These are phyloP conservation scores for Cercospora sesami DNA, from an alignment of 2,329 filamentous ascomycete species.

Conservation along the genomic window DNA sequence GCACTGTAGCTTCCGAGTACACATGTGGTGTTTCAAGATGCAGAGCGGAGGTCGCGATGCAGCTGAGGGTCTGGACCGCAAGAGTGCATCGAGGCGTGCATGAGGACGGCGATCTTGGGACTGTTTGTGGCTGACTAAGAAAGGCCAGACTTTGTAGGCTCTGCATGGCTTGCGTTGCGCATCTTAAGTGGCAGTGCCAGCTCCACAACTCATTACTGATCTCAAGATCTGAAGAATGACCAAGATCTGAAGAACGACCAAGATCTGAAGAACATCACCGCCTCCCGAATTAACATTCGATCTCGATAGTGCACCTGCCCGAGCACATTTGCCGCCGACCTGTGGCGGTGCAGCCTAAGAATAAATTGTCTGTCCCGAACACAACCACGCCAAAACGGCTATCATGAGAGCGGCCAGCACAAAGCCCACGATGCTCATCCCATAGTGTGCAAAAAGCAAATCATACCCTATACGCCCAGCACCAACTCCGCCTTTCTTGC, in stretches of 20 bases:
- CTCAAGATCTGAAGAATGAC: too few relatives aligned
- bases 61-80: background rate
- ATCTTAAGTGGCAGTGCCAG: too few relatives aligned
- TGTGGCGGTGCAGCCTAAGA: background rate
- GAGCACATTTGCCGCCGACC: background rate
- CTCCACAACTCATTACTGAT: too few relatives aligned
- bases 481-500: background rate
- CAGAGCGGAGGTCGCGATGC: background rate
- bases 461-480: background rate
- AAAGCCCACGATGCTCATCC: background rate
- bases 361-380: background rate
- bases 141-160: too few relatives aligned
- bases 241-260: too few relatives aligned
- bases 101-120: too few relatives aligned
- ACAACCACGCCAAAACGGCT: background rate
- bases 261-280: too few relatives aligned
- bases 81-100: background rate
- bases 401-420: background rate
- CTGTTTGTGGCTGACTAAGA: background rate
- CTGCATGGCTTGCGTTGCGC: too few relatives aligned
- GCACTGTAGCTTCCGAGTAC: background rate
- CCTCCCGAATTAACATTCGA: too few relatives aligned
- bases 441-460: background rate
- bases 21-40: conserved; percentile 6
- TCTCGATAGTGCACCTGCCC: background rate